Evolutionary conservation across 345 rosid genomes (phyloP).

Genomic region (Citrus unshiu): DNA sequence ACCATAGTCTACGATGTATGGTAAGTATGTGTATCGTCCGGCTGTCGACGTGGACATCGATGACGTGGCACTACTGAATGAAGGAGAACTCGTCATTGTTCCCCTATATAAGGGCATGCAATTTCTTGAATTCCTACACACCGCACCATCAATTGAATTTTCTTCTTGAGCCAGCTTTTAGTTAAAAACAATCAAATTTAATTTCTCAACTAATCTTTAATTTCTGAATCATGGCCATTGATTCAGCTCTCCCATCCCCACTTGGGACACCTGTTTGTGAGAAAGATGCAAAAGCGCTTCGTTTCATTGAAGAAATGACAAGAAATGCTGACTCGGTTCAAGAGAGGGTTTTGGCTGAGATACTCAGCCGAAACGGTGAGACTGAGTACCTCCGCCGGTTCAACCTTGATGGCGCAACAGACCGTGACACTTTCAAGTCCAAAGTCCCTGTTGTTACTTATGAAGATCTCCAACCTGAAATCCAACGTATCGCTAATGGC

Average conservation of each 20-base stretch:
- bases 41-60: not conserved
- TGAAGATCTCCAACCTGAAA: constrained; percentile 67
- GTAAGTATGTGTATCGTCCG: not conserved
- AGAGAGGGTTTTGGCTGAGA: constrained; percentile 47
- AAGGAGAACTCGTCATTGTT: not conserved
- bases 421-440: constrained; percentile 51
- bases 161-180: no score
- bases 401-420: constrained; percentile 49
- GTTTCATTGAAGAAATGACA: constrained; percentile 67
- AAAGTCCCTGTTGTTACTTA: constrained; percentile 60
- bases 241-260: constrained; percentile 41
- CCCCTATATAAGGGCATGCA: constrained; percentile 23
- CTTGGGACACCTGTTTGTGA: constrained; percentile 40
- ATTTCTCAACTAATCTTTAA: not conserved
- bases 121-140: not conserved
- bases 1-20: not conserved
- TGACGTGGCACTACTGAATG: constrained; percentile 2
- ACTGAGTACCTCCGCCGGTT: constrained; percentile 62
- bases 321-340: constrained; percentile 50
- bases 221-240: constrained; percentile 47
- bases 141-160: not conserved
- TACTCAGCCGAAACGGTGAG: constrained; percentile 47
- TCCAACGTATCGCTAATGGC: constrained; percentile 73
- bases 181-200: no score
- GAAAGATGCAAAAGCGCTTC: constrained; percentile 58